These are phyloP conservation scores for Colletotrichum caudatum DNA, from an alignment of 2,329 filamentous ascomycete species.

Conservation along the genomic window DNA sequence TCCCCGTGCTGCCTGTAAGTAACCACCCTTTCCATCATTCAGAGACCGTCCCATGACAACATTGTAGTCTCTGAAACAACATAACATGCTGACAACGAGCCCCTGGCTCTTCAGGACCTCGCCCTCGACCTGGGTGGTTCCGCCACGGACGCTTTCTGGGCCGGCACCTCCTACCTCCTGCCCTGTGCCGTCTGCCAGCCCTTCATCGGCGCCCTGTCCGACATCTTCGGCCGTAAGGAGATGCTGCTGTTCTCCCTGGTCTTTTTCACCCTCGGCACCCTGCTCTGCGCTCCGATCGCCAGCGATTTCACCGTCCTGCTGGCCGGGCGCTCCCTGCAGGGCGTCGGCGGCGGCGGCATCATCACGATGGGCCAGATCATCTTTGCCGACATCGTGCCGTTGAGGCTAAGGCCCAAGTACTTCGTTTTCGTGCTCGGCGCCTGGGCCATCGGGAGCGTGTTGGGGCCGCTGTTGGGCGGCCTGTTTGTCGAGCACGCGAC, in stretches of 20 bases:
- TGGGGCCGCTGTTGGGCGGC: slow-evolving; percentile 4
- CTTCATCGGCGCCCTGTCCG: slow-evolving; percentile 8
- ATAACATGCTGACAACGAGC: not conserved
- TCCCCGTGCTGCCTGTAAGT: slow-evolving; percentile 57
- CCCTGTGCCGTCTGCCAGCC: slow-evolving; percentile 9
- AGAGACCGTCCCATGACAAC: too few species aligned
- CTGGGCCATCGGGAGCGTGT: slow-evolving; percentile 30
- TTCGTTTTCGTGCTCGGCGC: slow-evolving; percentile 14
- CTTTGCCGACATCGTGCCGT: slow-evolving; percentile 28
- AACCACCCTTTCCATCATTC: not conserved
- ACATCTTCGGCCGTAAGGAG: slow-evolving; percentile 9
- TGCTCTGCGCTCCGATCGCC: slow-evolving; percentile 2
- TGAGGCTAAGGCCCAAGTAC: slow-evolving; percentile 23
- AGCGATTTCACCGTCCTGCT: slow-evolving; percentile 28
- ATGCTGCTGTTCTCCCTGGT: not conserved
- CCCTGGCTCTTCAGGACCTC: not conserved
- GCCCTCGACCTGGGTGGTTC: slow-evolving; percentile 1
- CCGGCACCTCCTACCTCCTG: slow-evolving; percentile 3
- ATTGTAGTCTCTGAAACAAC: not conserved
- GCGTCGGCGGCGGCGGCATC: slow-evolving; percentile 40
- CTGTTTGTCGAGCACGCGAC: not conserved
- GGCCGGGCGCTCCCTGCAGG: slow-evolving; percentile 32
- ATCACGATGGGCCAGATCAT: slow-evolving; percentile 38
- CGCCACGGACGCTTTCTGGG: slow-evolving; percentile 15
- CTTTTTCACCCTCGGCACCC: slow-evolving; percentile 8